These are phyloP conservation scores for Diutina mesorugosa DNA, from an alignment of 1,139 yeast genomes.

Conservation along the genomic window DNA sequence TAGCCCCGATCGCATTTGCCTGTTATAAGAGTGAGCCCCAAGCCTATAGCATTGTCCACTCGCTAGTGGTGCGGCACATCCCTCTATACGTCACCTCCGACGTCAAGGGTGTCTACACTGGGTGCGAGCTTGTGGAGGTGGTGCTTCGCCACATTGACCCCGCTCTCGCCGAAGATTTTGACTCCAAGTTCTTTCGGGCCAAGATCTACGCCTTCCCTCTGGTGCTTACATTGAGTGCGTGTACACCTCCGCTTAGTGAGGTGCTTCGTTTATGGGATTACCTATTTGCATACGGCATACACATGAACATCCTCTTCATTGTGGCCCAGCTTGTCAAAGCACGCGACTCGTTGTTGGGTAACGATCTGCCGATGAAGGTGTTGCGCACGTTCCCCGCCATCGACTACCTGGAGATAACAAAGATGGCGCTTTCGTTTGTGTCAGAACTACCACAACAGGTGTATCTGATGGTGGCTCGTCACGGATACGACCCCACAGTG, in stretches of 20 bases:
- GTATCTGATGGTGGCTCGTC: conserved; percentile 59
- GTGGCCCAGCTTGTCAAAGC: conserved; percentile 74
- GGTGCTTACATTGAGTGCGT: conserved; percentile 75
- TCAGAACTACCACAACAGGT: conserved; percentile 61
- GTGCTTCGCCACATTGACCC: conserved; percentile 68
- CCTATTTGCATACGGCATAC: conserved; percentile 82
- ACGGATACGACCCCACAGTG: conserved; percentile 43
- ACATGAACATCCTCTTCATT: conserved; percentile 72
- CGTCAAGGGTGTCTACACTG: conserved; percentile 75
- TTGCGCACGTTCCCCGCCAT: conserved; percentile 63
- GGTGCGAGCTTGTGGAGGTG: conserved; percentile 53
- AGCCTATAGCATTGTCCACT: conserved; percentile 62
- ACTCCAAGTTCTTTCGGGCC: conserved; percentile 57
- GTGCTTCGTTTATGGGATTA: conserved; percentile 82
- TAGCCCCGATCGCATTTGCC: conserved; percentile 74
- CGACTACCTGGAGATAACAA: conserved; percentile 64
- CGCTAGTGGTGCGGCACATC: conserved; percentile 44
- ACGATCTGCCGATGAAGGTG: conserved; percentile 61
- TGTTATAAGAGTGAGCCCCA: conserved; percentile 71
- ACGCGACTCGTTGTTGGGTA: conserved; percentile 43
- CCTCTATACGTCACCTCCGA: conserved; percentile 74
- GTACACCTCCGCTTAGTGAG: conserved; percentile 75
- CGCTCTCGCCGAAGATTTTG: conserved; percentile 45
- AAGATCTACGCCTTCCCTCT: conserved; percentile 87
- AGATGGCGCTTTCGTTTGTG: conserved; percentile 68